Percentiles rank a stretch among this genome's conserved stretches.
phyloP scores from a whole-genome alignment of 2,329 filamentous ascomycete genomes.

The Ambrosiella beaveri region DNA sequence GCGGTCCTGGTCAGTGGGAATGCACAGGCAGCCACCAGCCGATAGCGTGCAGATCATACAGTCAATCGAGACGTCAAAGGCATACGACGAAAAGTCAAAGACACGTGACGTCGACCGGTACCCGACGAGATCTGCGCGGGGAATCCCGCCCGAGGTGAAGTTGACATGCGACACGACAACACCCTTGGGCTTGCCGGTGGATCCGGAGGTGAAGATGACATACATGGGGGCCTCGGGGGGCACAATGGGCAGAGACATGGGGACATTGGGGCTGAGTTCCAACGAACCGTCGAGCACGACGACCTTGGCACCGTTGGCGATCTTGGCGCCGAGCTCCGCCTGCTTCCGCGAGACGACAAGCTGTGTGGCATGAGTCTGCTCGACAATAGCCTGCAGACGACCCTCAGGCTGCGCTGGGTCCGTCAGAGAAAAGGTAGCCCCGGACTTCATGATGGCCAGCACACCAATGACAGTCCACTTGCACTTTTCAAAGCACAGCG shows the following conservation, averaged over 20 bases:
- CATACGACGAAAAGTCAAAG: conserved; percentile 34
- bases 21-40: conserved; percentile 32
- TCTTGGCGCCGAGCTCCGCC: conserved; percentile 22
- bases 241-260: conserved; percentile 20
- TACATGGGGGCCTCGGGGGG: conserved; percentile 29
- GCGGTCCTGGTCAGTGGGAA: conserved; percentile 35
- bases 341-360: conserved; percentile 26
- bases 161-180: conserved; percentile 35
- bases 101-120: conserved; percentile 26
- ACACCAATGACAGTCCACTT: conserved; percentile 29
- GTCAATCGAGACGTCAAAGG: conserved; percentile 37
- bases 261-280: background rate
- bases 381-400: conserved; percentile 27
- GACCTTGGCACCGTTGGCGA: conserved; percentile 17
- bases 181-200: conserved; percentile 46
- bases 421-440: conserved; percentile 29
- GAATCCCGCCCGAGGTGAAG: conserved; percentile 28
- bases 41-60: conserved; percentile 38
- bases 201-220: conserved; percentile 49
- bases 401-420: conserved; percentile 30
- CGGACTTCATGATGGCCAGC: conserved; percentile 31
- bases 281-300: conserved; percentile 6
- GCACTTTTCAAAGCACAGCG: conserved; percentile 34
- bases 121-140: conserved; percentile 25
- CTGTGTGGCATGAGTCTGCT: conserved; percentile 24